phyloP scores from a whole-genome alignment of 2,329 filamentous ascomycete genomes.

The Exophiala sp. region DNA sequence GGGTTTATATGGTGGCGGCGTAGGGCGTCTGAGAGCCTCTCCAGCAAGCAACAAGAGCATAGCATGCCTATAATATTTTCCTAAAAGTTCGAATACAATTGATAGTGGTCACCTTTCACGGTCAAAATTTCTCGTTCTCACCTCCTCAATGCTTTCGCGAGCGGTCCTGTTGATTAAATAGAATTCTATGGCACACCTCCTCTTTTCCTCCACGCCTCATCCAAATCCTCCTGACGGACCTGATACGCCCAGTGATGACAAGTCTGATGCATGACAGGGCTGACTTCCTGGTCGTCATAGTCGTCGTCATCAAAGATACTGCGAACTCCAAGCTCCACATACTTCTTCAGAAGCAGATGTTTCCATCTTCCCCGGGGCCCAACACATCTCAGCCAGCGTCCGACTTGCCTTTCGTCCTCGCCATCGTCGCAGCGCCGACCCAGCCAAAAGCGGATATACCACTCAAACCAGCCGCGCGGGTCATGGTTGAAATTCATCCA shows the following conservation, averaged over 20 bases:
- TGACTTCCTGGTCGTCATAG: slow-evolving; percentile 35
- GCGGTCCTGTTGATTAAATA: no score
- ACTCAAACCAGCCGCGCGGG: slow-evolving; percentile 53
- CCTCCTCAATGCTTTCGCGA: no score
- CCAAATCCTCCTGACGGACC: slow-evolving; percentile 46
- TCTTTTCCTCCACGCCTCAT: slow-evolving; percentile 41
- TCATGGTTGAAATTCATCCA: slow-evolving; percentile 52
- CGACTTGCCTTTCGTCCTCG: slow-evolving; percentile 49
- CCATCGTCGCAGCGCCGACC: slow-evolving; percentile 49
- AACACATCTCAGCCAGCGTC: slow-evolving; percentile 49
- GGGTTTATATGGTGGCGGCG: not conserved
- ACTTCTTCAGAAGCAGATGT: slow-evolving; percentile 48
- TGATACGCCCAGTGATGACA: slow-evolving; percentile 54
- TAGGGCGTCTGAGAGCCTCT: not conserved
- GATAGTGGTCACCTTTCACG: no score
- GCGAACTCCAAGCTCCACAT: slow-evolving; percentile 43
- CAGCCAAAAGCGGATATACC: slow-evolving; percentile 50
- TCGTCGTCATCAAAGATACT: slow-evolving; percentile 42
- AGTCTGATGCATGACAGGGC: slow-evolving; percentile 53
- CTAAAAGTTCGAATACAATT: not conserved
- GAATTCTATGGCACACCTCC: no score
- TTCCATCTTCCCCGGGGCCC: slow-evolving; percentile 48
- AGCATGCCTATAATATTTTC: not conserved
- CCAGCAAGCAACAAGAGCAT: not conserved
- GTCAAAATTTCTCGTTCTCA: no score